A percentile compares a stretch with the other conserved stretches of the same genome.
These are phyloP conservation scores for Aspergillus novofumigatus DNA, from an alignment of 2,329 filamentous ascomycete genomes.

Conservation along the genomic window DNA sequence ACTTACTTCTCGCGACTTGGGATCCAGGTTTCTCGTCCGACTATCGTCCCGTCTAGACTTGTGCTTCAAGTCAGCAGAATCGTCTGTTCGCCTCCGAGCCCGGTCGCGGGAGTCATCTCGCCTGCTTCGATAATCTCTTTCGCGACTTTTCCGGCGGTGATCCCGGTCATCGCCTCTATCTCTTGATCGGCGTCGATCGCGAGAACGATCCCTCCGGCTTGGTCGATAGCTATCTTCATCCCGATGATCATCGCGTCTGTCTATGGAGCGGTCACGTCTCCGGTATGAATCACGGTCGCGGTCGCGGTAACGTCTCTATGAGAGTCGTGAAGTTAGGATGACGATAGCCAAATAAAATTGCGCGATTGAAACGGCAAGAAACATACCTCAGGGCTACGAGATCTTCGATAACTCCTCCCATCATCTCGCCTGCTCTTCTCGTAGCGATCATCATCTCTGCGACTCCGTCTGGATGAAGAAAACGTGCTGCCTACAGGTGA, in stretches of 20 bases:
- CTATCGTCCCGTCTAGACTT: slow-evolving; percentile 64
- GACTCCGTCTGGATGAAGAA: slow-evolving; percentile 63
- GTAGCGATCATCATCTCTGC: slow-evolving; percentile 51
- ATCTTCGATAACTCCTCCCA: slow-evolving; percentile 43
- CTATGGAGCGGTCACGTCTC: slow-evolving; percentile 65
- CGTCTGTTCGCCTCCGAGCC: slow-evolving; percentile 60
- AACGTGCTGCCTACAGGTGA: slow-evolving; percentile 84
- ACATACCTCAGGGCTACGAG: slow-evolving; percentile 48
- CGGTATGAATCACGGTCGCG: slow-evolving; percentile 57
- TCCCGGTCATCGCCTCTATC: slow-evolving; percentile 55
- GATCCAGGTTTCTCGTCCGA: slow-evolving; percentile 49
- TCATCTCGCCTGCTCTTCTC: slow-evolving; percentile 52
- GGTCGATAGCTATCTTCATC: slow-evolving; percentile 63
- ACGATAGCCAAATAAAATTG: not conserved
- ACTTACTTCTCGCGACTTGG: slow-evolving; percentile 57
- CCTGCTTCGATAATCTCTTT: slow-evolving; percentile 64
- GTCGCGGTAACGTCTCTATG: slow-evolving; percentile 50
- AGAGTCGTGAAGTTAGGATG: slow-evolving; percentile 10
- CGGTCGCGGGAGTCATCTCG: slow-evolving; percentile 71
- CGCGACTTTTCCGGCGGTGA: slow-evolving; percentile 60
- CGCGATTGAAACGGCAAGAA: no score
- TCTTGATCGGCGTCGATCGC: slow-evolving; percentile 61
- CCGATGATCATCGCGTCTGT: slow-evolving; percentile 41
- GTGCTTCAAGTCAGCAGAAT: slow-evolving; percentile 65
- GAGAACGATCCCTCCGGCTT: slow-evolving; percentile 57